Evolutionary conservation across 2,329 filamentous ascomycete genomes (phyloP).

Genomic region (Paecilomyces sp.): DNA sequence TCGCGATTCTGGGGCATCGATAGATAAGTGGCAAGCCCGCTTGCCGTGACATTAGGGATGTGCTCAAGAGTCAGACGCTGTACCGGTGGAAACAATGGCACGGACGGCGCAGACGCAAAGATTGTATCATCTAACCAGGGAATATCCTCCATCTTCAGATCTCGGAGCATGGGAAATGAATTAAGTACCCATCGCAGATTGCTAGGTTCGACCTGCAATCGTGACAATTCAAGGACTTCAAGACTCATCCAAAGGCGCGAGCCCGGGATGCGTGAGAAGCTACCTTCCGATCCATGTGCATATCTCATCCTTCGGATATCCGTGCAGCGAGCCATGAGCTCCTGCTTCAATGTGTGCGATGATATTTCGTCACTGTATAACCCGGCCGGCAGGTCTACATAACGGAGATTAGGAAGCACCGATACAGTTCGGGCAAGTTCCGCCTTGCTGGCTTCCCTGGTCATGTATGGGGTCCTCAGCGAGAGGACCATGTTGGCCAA

Average conservation of each 20-base stretch:
- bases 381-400: conserved; percentile 84
- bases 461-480: conserved; percentile 91
- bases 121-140: conserved; percentile 67
- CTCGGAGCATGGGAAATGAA: conserved; percentile 59
- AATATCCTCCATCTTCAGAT: conserved; percentile 67
- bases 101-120: conserved; percentile 58
- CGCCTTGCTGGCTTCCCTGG: conserved; percentile 75
- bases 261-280: conserved; percentile 63
- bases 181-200: conserved; percentile 62
- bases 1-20: conserved; percentile 52
- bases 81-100: conserved; percentile 68
- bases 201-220: conserved; percentile 28
- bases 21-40: conserved; percentile 64
- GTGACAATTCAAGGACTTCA: conserved; percentile 33
- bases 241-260: conserved; percentile 37
- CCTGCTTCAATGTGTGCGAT: conserved; percentile 69
- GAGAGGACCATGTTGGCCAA: conserved; percentile 66
- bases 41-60: conserved; percentile 62
- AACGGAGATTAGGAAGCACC: conserved; percentile 75
- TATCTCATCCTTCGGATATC: conserved; percentile 88
- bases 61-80: conserved; percentile 67
- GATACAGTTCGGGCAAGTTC: conserved; percentile 81
- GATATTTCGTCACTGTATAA: conserved; percentile 74
- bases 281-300: conserved; percentile 66
- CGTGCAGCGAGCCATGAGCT: conserved; percentile 75